phyloP scores from a whole-genome alignment of 163 green algal genomes.

The Smithsoniella earleae region DNA sequence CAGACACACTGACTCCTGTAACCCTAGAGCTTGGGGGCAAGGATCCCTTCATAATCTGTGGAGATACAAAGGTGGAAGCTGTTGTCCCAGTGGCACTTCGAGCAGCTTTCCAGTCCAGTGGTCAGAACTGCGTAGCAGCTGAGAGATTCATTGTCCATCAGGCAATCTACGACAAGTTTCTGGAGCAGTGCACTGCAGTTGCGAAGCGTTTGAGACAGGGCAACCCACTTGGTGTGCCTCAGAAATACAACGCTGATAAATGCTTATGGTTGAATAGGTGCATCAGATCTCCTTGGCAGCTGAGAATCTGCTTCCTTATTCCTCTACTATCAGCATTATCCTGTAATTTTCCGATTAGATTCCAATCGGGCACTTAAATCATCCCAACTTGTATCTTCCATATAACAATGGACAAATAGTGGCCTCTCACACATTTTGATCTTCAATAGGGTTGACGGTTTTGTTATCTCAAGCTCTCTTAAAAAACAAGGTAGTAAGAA shows the following conservation, averaged over 20 bases:
- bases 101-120: slow-evolving; percentile 81
- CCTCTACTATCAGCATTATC: too few species aligned
- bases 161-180: slow-evolving; percentile 51
- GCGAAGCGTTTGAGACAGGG: slow-evolving; percentile 38
- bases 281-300: too few species aligned
- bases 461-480: slow-evolving; percentile 31
- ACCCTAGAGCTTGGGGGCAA: slow-evolving; percentile 96
- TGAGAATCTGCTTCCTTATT: too few species aligned
- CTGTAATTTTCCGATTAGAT: background rate
- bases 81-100: slow-evolving; percentile 72
- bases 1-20: slow-evolving; percentile 82
- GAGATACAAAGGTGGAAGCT: slow-evolving; percentile 74
- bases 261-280: too few species aligned
- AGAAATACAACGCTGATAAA: too few species aligned
- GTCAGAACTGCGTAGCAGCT: slow-evolving; percentile 92
- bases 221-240: background rate
- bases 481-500: too few species aligned
- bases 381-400: background rate
- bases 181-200: slow-evolving; percentile 32
- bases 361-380: background rate
- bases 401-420: slow-evolving; percentile 1
- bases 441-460: slow-evolving; percentile 54
- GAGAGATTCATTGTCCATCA: slow-evolving; percentile 92
- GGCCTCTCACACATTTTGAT: too few species aligned
- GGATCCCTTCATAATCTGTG: slow-evolving; percentile 85